Percentiles rank a stretch among this genome's conserved stretches.
Evolutionary conservation across 1,284 basidiomycete genomes (phyloP).

Genomic region (Microbotryum saponariae): DNA sequence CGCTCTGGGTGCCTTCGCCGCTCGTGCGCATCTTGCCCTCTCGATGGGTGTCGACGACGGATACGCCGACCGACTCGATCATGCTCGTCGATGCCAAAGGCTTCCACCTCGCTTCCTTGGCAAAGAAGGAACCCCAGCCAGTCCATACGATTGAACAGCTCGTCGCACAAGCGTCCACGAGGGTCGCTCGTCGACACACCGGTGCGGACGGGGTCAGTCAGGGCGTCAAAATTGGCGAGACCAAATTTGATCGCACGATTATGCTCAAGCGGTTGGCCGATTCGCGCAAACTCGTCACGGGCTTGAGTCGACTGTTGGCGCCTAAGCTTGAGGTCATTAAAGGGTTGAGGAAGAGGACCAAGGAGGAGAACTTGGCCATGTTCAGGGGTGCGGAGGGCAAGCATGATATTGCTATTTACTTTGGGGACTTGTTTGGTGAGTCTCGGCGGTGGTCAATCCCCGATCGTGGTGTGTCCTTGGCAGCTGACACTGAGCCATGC

Average conservation of each 20-base stretch:
- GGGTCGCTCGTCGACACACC: neutral
- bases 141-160: neutral
- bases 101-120: constrained; percentile 12
- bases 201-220: neutral
- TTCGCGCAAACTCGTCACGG: constrained; percentile 72
- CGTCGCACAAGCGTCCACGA: neutral
- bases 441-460: constrained; percentile 1
- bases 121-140: neutral
- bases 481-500: neutral
- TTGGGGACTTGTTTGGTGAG: constrained; percentile 85
- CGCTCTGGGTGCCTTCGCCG: constrained; percentile 1
- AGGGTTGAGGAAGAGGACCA: constrained; percentile 65
- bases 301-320: constrained; percentile 65
- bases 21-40: constrained; percentile 15
- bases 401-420: constrained; percentile 54
- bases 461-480: too few species aligned
- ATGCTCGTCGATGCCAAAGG: constrained; percentile 28
- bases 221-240: neutral
- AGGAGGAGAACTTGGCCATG: constrained; percentile 38
- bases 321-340: constrained; percentile 77
- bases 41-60: neutral
- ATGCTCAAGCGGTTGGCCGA: constrained; percentile 67
- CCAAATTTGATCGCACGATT: constrained; percentile 27
- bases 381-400: constrained; percentile 28
- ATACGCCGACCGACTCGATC: constrained; percentile 12